Evolutionary conservation across 2,329 filamentous ascomycete genomes (phyloP), one percentile per base, ranked within the genome.

Genomic region (Penicillium sp.): DNA sequence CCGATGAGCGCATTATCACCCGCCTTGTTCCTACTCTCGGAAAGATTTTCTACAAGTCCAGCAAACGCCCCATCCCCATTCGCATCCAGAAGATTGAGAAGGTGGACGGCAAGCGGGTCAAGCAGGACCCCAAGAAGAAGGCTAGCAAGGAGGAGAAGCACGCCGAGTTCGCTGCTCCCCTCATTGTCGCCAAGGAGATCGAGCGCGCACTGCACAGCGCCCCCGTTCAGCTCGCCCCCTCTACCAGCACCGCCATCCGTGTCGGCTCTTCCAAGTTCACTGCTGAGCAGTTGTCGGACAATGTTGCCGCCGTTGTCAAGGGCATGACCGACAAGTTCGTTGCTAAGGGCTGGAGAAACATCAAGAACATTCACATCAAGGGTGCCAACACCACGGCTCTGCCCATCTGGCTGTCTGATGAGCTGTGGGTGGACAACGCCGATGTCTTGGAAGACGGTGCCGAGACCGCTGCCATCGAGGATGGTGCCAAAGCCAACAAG

Each of bases 341-440:
- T 41, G 84, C 91, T 16, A 86, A 92, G 70, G 87, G 91, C 65
- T 96, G 92, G 91, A 84, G 83, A 65, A 94, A 92, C 70, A 81
- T 97, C 57, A 86, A 87, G 72, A 83, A 84, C 57, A 77, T 99
- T 55, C 91, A 95, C 72, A 81, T 99, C 78, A 99, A 97, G 81
- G 90, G 90, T 3, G 87, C 90, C 25, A 85, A 89, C 67, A 96
- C 92, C 4, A 87, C 86, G 55, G 88, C 92, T 8, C 80, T 99
- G 66, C 94, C 94, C n/a, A 86, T 99, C 68, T 99, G 91, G 89
- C 77, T 96, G 68, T 89, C 92, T 4, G 87, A 91, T 62, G 91
- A 96, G 79, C 79, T 99, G 58, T 99, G 94, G 91, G 74, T 87
- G 14, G 89, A 94, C 59, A 83, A 87, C 54, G 81, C 84, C 55